A percentile compares a stretch with the other conserved stretches of the same genome.
These are phyloP conservation scores for Amphibolis antarctica DNA, from an alignment of 106 monocot species.

Conservation along the genomic window DNA sequence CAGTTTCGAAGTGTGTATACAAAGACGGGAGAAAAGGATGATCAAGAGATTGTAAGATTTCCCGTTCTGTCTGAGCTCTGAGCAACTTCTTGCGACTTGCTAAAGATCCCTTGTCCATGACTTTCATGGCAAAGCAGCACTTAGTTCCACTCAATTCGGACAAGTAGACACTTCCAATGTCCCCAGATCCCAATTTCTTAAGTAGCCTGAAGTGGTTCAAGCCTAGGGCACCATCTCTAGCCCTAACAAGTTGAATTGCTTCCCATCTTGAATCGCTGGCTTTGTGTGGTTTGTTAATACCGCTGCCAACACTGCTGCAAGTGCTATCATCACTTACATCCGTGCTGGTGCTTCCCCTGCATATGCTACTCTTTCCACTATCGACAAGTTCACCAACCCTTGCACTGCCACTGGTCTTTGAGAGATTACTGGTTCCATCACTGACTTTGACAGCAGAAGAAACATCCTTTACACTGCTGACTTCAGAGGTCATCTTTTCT, in stretches of 20 bases:
- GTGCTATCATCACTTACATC: constrained; percentile 18
- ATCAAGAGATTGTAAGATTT: constrained; percentile 18
- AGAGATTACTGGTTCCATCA: constrained; percentile 7
- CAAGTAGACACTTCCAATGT: constrained; percentile 28
- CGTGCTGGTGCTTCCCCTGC: constrained; percentile 18
- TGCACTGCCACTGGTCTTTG: constrained; percentile 13
- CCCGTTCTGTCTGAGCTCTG: constrained; percentile 21
- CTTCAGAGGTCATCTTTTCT: constrained; percentile 2
- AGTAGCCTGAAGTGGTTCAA: constrained; percentile 21
- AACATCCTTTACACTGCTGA: constrained; percentile 5
- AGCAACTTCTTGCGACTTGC: constrained; percentile 24
- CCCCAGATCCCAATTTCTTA: constrained; percentile 18
- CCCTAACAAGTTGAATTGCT: constrained; percentile 12
- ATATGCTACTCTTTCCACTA: constrained; percentile 21
- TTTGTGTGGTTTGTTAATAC: constrained; percentile 15
- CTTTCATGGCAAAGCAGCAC: constrained; percentile 21
- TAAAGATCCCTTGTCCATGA: constrained; percentile 23
- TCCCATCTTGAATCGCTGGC: constrained; percentile 21
- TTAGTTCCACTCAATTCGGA: constrained; percentile 19
- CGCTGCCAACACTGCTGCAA: constrained; percentile 19
- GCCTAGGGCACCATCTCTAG: constrained; percentile 12
- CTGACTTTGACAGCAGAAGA: constrained; percentile 10
- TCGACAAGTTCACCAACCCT: constrained; percentile 11
- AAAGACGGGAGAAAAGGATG: constrained; percentile 25
- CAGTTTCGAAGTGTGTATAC: constrained; percentile 23